Base-by-base conservation (phyloP, 2,329 filamentous ascomycete genomes). In the Xylariomycetidae sp. region DNA sequence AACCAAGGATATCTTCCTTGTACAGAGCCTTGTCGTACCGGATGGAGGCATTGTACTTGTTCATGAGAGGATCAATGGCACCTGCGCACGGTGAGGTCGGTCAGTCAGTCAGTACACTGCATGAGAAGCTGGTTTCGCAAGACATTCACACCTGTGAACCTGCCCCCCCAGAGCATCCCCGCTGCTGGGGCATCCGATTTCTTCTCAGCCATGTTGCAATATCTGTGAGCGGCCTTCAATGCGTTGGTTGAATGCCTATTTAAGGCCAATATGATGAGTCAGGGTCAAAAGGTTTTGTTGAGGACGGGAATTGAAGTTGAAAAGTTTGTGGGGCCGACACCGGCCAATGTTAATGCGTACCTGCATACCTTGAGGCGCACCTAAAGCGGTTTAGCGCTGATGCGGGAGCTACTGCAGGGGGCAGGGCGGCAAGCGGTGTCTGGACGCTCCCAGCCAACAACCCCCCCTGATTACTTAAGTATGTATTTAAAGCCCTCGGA, bases 21-120 rank as follows among this genome's bases (percentile, higher is more conserved):
- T 87, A 86, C 50, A 94, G 80, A 33, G 72, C 70, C 46, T 80
- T 78, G 62, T 94, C 88, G 62, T 84, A 89, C 56, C 77, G 78
- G 48, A 94, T 82, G 34, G 77, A 83, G 51, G 82, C 80, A 59
- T 94, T 94, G 70, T 90, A 94, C 46, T 83, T 72, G 41, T 80
- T 73, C 87, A 94, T 94, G 33, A 94, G 74, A 34, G 87, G 85
- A 63, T 94, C 86, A 47, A 90, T 77, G 49, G 77, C 83, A 67
- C 86, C 85, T 85, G 50, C 37, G 29, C 12, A 26, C 14, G 42
- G 44, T 27, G 22, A 50, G 32, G 51, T 58, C 33, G 62, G 56
- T 23, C 33, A 62, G 55, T 42, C 33, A 62, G 56, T 23, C 33
- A 62, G 55, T 42, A 51, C 33, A 38, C 10, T 33, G 49, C 37